Evolutionary conservation across 2,329 filamentous ascomycete genomes (phyloP), one percentile per base, ranked within the genome.

Genomic region (Lachnellula subtilissima): DNA sequence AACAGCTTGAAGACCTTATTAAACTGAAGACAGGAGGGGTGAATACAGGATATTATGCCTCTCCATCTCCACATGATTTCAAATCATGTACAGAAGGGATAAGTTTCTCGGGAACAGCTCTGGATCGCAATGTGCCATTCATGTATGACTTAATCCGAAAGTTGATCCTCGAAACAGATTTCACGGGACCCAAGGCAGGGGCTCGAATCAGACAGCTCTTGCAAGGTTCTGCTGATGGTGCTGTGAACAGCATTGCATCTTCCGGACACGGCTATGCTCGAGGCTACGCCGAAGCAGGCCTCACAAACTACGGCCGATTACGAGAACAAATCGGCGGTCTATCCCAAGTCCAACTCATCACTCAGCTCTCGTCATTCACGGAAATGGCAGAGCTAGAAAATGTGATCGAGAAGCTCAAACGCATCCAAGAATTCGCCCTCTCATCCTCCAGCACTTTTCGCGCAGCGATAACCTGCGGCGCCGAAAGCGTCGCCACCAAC

Each of bases 1-100:
- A 97, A 71, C 86, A 97, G 71, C 82, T 97, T 51, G 94, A 99
- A 72, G 94, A 97, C 68, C 74, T 92, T 54, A 97, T 99, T 71
- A 97, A 97, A 72, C 80, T 97, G 32, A 96, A 95, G 75, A 97
- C 94, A 1, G 94, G 94, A 19, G 94, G 94, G 9, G 83, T 99
- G 39, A 89, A 86, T 2, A 85, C 95, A 15, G 86, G 88, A 1
- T 92, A 96, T 64, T 89, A 95, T 73, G 83, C 87, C n/a, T 85
- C 87, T 0, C 83, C 92, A 0, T 91, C 86, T 2, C 90, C 93
- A 0, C 80, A 80, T 1, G 83, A 93, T 62, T 84, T 89, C 53
- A 79, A 81, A 32, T 76, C 81, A 25, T 88, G 86, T 8, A 85
- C 82, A 17, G 94, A 99, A 73, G 94, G 94, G 0, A 76, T 99